Base-by-base conservation (phyloP, 208 protist species). In the Polymyxa betae region DNA sequence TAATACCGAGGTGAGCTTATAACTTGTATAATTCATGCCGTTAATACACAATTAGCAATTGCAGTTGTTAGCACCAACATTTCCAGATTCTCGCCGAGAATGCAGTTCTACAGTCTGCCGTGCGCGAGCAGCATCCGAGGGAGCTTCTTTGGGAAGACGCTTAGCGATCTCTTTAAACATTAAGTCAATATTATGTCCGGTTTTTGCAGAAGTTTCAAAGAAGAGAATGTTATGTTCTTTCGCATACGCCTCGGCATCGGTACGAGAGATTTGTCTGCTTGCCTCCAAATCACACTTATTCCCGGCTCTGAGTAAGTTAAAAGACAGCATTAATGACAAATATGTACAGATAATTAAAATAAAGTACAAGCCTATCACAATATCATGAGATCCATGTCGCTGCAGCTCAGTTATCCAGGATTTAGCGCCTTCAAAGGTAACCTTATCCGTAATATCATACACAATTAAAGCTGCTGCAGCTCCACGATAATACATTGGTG, bases 401-500 rank as follows among this genome's bases (percentile, higher is more conserved):
- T 94, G 93, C 87, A 94, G 68, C 91, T 94, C 94, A 40, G 91
- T 88, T 38, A 95, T 93, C 93, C 94, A 95, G 0, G 91, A 92
- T 60, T 93, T 91, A 0, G 92, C 92, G 60, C 93, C 89, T 54
- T 90, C 88, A 88, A 94, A 94, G 0, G 93, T 91, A 41, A 94
- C 89, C 10, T 90, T n/a, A 89, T 93, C 95, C 29, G 96, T 97
- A 54, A 97, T 96, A 91, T 98, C 96, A 88, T 96, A 97, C 20
- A 98, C 96, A 0, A 98, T 95, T 89, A 98, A 93, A n/a, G 96
- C 96, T 45, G 95, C 96, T 66, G 95, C 93, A n/a, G 96, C 95
- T 35, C 95, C 96, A 46, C 96, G 78, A 92, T 98, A 97, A 77
- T 98, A 98, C 96, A 98, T 98, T 10, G 96, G 96, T 29, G 96